Evolutionary conservation across 1,284 basidiomycete genomes (phyloP).

Genomic region (Malassezia caprae): DNA sequence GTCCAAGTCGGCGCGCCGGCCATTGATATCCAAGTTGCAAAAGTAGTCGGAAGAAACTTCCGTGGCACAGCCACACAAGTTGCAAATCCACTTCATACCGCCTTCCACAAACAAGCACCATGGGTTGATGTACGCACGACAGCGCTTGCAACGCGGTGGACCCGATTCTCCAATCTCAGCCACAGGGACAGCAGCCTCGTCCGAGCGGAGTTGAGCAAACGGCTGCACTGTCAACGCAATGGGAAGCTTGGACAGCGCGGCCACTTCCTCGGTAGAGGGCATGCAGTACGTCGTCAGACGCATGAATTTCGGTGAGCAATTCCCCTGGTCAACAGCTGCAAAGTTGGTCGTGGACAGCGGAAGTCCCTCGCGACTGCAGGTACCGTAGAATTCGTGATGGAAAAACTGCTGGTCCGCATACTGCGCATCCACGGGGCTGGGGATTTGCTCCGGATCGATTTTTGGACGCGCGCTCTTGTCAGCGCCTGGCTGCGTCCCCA

Average conservation of each 20-base stretch:
- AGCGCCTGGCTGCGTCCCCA: neutral
- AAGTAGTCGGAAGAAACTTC: constrained; percentile 66
- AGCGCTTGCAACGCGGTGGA: constrained; percentile 74
- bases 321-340: constrained; percentile 78
- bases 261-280: constrained; percentile 69
- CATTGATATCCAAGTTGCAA: constrained; percentile 68
- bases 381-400: constrained; percentile 66
- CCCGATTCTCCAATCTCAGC: constrained; percentile 60
- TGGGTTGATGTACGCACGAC: constrained; percentile 85
- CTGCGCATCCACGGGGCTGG: constrained; percentile 74
- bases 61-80: constrained; percentile 73
- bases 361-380: constrained; percentile 58
- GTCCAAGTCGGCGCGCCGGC: constrained; percentile 70
- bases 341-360: constrained; percentile 82
- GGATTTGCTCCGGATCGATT: constrained; percentile 83
- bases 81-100: constrained; percentile 82
- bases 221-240: constrained; percentile 79
- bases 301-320: constrained; percentile 61
- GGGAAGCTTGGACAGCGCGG: constrained; percentile 68
- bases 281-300: constrained; percentile 62
- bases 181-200: constrained; percentile 58
- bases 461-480: constrained; percentile 55
- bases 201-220: constrained; percentile 69
- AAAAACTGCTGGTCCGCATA: constrained; percentile 75
- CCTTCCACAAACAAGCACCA: constrained; percentile 82